Evolutionary conservation across 208 protist species (phyloP).

Genomic region (Angomonas ambiguus): DNA sequence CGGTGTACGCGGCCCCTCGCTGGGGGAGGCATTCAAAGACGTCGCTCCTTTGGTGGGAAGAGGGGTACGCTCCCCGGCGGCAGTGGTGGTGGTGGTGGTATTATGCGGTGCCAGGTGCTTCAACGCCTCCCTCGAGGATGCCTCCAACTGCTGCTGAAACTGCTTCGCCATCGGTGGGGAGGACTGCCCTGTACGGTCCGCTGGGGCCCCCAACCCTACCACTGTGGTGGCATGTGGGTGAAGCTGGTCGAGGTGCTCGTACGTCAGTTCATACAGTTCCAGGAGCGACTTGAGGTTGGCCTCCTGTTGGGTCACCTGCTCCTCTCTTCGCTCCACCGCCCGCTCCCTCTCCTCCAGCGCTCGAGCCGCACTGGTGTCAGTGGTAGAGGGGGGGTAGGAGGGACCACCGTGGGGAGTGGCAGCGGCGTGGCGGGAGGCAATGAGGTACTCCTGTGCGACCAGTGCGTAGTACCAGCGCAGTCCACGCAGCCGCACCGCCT

Average conservation of each 20-base stretch:
- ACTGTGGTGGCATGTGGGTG: neutral
- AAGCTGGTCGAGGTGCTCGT: conserved; percentile 64
- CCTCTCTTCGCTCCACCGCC: conserved; percentile 16
- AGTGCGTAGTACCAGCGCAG: conserved; percentile 47
- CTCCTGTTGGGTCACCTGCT: conserved; percentile 46
- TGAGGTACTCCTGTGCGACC: conserved; percentile 35
- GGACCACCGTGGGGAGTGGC: too few relatives aligned
- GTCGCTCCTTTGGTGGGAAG: too few relatives aligned
- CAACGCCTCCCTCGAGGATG: too few relatives aligned
- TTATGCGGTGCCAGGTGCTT: too few relatives aligned
- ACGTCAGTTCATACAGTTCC: conserved; percentile 76
- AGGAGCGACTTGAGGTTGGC: conserved; percentile 65
- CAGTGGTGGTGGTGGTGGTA: too few relatives aligned
- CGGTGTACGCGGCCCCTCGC: too few relatives aligned
- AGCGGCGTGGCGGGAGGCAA: conserved; percentile 2
- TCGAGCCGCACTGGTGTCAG: neutral
- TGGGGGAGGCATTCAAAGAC: too few relatives aligned
- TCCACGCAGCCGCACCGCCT: conserved; percentile 66
- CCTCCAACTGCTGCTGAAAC: too few relatives aligned
- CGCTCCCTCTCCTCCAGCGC: neutral
- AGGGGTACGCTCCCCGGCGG: too few relatives aligned
- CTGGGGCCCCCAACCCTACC: neutral
- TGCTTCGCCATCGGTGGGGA: neutral
- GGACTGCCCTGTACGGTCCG: neutral
- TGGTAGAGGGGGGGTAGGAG: too few relatives aligned